Conservation (phyloP, 495 filamentous ascomycete genomes). For the Penicillium nucicola region DNA sequence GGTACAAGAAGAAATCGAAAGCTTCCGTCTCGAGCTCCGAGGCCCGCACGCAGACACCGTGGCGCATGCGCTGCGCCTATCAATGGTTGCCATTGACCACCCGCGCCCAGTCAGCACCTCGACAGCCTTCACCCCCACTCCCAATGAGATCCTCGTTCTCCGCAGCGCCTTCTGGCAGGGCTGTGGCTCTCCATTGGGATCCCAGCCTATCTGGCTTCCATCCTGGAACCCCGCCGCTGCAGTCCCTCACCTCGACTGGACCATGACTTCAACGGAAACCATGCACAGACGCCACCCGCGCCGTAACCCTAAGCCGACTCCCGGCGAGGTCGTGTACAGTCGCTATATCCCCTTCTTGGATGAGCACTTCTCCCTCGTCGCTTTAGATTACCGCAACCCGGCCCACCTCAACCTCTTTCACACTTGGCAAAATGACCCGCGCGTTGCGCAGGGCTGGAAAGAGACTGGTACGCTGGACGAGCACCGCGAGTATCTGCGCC, state of each 20-base stretch:
- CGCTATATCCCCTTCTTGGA: constrained; percentile 61
- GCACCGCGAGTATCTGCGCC: constrained; percentile 56
- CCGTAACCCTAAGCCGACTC: constrained; percentile 53
- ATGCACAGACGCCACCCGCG: constrained; percentile 49
- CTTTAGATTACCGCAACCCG: constrained; percentile 48
- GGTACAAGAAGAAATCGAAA: constrained; percentile 8
- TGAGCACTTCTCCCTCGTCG: constrained; percentile 61
- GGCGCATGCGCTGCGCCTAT: constrained; percentile 8
- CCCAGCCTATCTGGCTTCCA: constrained; percentile 49
- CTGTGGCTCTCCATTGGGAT: constrained; percentile 54
- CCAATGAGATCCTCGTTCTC: constrained; percentile 12
- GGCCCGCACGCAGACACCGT: constrained; percentile 4
- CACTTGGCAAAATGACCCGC: constrained; percentile 65
- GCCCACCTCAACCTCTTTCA: constrained; percentile 59
- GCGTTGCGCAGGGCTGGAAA: constrained; percentile 64
- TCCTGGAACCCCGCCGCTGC: constrained; percentile 14
- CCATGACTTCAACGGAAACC: constrained; percentile 27
- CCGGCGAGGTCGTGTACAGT: constrained; percentile 58
- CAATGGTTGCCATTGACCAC: constrained; percentile 17
- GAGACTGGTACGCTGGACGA: constrained; percentile 61
- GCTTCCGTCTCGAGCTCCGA: constrained; percentile 10
- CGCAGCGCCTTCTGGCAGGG: constrained; percentile 58
- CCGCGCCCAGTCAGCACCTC: constrained; percentile 12
- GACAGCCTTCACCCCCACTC: neutral
- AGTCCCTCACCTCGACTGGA: constrained; percentile 26